Evolutionary conservation across 2,329 filamentous ascomycete species (phyloP), one percentile per base, ranked within the genome.

Genomic region (Hypoxylon sp.): DNA sequence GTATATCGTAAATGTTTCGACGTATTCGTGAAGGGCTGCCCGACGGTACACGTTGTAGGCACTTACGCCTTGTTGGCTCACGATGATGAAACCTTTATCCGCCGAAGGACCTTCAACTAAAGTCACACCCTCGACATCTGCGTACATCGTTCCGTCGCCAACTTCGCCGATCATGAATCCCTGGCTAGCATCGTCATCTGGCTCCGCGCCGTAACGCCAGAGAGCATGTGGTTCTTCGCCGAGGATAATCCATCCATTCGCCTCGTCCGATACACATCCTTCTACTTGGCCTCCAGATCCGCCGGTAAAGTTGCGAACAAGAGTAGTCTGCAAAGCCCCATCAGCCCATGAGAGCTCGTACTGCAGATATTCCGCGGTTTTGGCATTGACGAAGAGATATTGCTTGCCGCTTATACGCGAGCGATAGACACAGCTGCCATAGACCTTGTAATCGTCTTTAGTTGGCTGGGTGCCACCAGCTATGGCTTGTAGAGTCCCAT

Each of bases 301-400:
- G 0, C 81, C 84, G 1, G 78, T 81, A 55, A 87, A 87, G 39
- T 82, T 81, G n/a, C 85, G 81, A 1, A 87, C 83, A 1, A 88
- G 80, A 0, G 76, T 80, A 0, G 84, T 85, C 33, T 81, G 73
- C 0, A 87, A 79, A 0, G 80, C 80, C 5, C 81, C 81, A 31
- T 83, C 76, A 2, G 76, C 33, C 3, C 82, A 77, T 0, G 81
- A 81, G 1, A 87, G 76, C 63, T 86, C 83, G 65, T 84, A 87
- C 71, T 87, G 85, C 0, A 87, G 81, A 67, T 87, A 87, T n/a
- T 83, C 78, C 0, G 85, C 83, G 0, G 83, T 81, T 68, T 87
- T 87, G 55, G 83, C 82, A 70, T 87, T 87, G 66, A 87, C 84
- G 56, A 87, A 87, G 22, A 87, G 81, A 62, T 86, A 86, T 42